These are phyloP conservation scores for Neopestalotiopsis clavispora DNA, from an alignment of 2,329 filamentous ascomycete genomes.

Conservation along the genomic window DNA sequence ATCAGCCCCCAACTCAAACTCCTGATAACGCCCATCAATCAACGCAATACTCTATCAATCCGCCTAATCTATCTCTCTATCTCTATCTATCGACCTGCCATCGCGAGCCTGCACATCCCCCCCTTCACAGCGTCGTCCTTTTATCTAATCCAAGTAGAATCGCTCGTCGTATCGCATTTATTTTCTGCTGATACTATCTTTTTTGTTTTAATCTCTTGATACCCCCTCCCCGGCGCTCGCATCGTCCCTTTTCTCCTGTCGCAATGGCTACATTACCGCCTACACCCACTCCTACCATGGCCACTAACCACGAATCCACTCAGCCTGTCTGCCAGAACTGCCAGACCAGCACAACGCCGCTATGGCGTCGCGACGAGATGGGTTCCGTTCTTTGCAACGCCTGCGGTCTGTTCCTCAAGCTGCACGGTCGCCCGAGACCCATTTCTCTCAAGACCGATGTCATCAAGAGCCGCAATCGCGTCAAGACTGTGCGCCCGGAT, in stretches of 20 bases:
- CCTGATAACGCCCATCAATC: constrained; percentile 14
- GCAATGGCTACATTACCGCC: constrained; percentile 41
- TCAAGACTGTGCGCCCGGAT: constrained; percentile 84
- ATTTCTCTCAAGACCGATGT: constrained; percentile 99
- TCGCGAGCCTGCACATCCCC: background rate
- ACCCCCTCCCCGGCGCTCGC: background rate
- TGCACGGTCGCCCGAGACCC: constrained; percentile 90
- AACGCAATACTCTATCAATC: constrained; percentile 3
- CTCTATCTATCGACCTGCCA: background rate
- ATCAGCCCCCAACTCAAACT: constrained; percentile 13
- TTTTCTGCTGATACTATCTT: background rate
- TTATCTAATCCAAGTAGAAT: constrained; percentile 6
- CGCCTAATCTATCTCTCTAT: background rate
- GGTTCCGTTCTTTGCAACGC: constrained; percentile 98
- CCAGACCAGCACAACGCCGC: constrained; percentile 89
- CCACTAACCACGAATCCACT: constrained; percentile 59
- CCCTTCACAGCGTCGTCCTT: constrained; percentile 5
- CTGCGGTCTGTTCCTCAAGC: constrained; percentile 95
- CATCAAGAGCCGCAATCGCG: constrained; percentile 98
- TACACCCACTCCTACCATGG: constrained; percentile 52
- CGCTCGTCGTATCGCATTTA: background rate
- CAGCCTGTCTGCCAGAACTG: constrained; percentile 98
- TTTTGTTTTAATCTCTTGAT: constrained; percentile 7
- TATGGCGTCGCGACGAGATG: constrained; percentile 97
- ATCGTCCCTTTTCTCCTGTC: background rate